phyloP scores from a whole-genome alignment of 257 asterid genomes.

The Knoxia roxburghii region DNA sequence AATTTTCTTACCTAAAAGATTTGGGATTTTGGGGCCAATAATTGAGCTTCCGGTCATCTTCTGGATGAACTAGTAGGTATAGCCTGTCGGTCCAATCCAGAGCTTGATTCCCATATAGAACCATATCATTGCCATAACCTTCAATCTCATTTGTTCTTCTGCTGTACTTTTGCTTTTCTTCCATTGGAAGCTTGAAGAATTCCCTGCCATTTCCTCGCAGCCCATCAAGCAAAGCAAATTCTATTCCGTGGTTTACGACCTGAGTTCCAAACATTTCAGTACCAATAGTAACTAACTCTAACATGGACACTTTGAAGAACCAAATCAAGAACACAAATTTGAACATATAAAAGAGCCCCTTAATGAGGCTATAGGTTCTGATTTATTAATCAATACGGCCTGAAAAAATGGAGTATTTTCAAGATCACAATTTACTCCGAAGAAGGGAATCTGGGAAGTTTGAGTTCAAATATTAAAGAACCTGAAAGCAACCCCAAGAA shows the following conservation, averaged over 20 bases:
- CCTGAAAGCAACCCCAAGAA: constrained; percentile 70
- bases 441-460: too few species aligned
- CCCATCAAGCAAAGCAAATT: constrained; percentile 32
- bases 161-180: constrained; percentile 45
- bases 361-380: too few species aligned
- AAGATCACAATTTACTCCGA: too few species aligned
- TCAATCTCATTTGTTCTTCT: constrained; percentile 34
- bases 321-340: not conserved
- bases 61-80: constrained; percentile 45
- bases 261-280: constrained; percentile 8
- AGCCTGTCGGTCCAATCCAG: constrained; percentile 69
- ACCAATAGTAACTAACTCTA: not conserved
- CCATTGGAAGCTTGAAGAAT: constrained; percentile 45
- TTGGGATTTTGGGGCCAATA: constrained; percentile 55
- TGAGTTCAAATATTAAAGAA: constrained; percentile 3
- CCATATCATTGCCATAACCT: constrained; percentile 57
- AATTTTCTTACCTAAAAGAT: constrained; percentile 43
- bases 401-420: too few species aligned
- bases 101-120: constrained; percentile 45
- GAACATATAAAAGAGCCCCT: too few species aligned
- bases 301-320: not conserved
- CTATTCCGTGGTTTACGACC: constrained; percentile 66
- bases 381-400: too few species aligned
- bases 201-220: constrained; percentile 26
- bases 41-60: constrained; percentile 29